A percentile compares a stretch with the other conserved stretches of the same genome.
Evolutionary conservation across 768 basidiomycete species (phyloP).

Genomic region (Vishniacozyma victoriae): DNA sequence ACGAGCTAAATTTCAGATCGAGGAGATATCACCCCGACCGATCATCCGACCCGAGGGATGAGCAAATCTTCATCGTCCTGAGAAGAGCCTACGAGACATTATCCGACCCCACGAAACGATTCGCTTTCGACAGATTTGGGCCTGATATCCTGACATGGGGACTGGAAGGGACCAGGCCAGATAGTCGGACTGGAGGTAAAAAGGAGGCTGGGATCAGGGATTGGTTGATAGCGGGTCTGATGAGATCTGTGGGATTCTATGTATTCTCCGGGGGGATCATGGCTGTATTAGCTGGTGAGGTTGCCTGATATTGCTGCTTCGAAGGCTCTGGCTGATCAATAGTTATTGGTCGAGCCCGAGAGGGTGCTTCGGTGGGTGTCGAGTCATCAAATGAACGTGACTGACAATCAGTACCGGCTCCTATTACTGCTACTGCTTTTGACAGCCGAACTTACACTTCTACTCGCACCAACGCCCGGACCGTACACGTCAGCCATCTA

Average conservation of each 20-base stretch:
- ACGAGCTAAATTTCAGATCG: conserved; percentile 15
- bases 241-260: conserved; percentile 29
- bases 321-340: neutral
- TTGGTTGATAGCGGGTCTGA: conserved; percentile 21
- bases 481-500: neutral
- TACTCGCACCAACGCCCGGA: conserved; percentile 18
- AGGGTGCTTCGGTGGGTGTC: conserved; percentile 31
- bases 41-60: conserved; percentile 12
- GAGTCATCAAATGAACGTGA: neutral
- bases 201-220: conserved; percentile 19
- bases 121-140: conserved; percentile 37
- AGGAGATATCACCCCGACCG: conserved; percentile 35
- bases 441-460: conserved; percentile 21
- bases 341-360: conserved; percentile 25
- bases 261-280: conserved; percentile 31
- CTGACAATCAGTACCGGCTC: conserved; percentile 21
- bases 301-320: neutral
- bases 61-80: conserved; percentile 26
- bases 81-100: conserved; percentile 34
- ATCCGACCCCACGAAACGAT: conserved; percentile 31
- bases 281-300: conserved; percentile 27
- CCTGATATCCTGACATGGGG: conserved; percentile 25
- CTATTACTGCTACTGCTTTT: conserved; percentile 27
- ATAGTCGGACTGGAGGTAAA: neutral
- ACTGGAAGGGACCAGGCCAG: too few relatives aligned